Base-by-base conservation (phyloP, 1,139 yeast species). In the Yamadazyma dushanensis region DNA sequence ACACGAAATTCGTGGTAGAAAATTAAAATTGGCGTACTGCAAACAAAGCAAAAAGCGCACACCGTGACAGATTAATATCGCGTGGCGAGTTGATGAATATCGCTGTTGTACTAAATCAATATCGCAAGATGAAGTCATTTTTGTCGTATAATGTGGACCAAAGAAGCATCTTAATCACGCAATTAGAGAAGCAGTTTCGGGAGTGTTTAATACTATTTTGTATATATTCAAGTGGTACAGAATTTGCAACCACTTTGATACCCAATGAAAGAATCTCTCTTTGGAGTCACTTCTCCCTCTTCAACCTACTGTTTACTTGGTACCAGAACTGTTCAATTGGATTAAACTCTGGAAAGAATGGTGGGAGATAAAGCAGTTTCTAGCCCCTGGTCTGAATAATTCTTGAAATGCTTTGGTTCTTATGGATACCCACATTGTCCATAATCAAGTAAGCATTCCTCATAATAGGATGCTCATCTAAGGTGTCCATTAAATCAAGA, bases 271-370 rank as follows among this genome's bases (percentile, higher is more conserved):
- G 20, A 16, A 40, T 36, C 29, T 43, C 46, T 28, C 35, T 38
- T 14, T 40, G 24, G 7, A 36, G 22, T 11, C 38, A 36, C 27
- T 39, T 41, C 4, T 21, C 9, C 24, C 46, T 39, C 28, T 40
- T 42, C 24, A 43, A 34, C 16, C 20, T 41, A 11, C 14, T 29
- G 31, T 15, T 32, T 38, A 41, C 38, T 9, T 35, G 43, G 22
- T 29, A 32, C 44, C 45, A 39, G 19, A 41, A 37, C 16, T 41
- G 45, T 17, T 40, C 44, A 32, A 35, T 38, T 26, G 35, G 41
- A 14, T 24, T 24, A 5, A 24, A 5, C 16, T 24, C 26, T 14
- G 26, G 26, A 4, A 44, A 44, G 20, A 39, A 37, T 29, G 43
- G 44, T 4, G 42, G 47, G 9, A 39, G 20, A 32, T 36, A 32